Evolutionary conservation across 2,329 filamentous ascomycete genomes (phyloP).

Genomic region (Calonectria pauciramosa): DNA sequence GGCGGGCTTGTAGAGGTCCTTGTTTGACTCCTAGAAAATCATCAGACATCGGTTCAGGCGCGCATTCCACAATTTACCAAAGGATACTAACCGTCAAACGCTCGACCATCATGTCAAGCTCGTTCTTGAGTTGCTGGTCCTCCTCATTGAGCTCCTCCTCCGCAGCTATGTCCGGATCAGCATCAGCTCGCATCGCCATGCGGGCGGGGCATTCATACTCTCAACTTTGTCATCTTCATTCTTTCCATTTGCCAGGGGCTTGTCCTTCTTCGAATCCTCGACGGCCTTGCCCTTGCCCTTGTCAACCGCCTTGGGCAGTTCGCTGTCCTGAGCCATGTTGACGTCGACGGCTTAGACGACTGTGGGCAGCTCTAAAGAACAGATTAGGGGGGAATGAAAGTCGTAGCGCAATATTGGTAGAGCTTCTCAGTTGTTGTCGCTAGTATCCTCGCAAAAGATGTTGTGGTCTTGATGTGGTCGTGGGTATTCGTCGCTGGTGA

Average conservation of each 20-base stretch:
- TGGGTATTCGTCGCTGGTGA: constrained; percentile 46
- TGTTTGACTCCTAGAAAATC: constrained; percentile 80
- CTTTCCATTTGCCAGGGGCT: constrained; percentile 78
- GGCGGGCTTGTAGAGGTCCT: constrained; percentile 89
- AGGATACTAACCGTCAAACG: constrained; percentile 79
- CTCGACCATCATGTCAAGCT: constrained; percentile 98
- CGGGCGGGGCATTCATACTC: constrained; percentile 52
- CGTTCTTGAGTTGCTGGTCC: constrained; percentile 97
- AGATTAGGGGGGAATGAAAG: constrained; percentile 29
- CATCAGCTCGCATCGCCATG: constrained; percentile 30
- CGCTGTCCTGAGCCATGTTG: constrained; percentile 94
- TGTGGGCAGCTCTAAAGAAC: constrained; percentile 41
- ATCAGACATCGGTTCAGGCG: constrained; percentile 32
- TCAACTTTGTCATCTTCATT: constrained; percentile 78
- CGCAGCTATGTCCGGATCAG: constrained; percentile 50
- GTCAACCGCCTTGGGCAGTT: constrained; percentile 85
- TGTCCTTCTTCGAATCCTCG: constrained; percentile 78
- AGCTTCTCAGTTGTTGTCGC: constrained; percentile 23
- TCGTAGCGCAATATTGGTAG: constrained; percentile 17
- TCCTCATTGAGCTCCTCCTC: constrained; percentile 96
- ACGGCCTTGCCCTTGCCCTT: constrained; percentile 97
- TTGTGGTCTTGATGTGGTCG: constrained; percentile 38
- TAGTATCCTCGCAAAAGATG: constrained; percentile 23
- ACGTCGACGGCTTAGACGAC: constrained; percentile 49
- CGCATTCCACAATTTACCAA: not conserved